Evolutionary conservation across 177 flowering plant genomes (phyloP).

Genomic region (Telopea speciosissima): DNA sequence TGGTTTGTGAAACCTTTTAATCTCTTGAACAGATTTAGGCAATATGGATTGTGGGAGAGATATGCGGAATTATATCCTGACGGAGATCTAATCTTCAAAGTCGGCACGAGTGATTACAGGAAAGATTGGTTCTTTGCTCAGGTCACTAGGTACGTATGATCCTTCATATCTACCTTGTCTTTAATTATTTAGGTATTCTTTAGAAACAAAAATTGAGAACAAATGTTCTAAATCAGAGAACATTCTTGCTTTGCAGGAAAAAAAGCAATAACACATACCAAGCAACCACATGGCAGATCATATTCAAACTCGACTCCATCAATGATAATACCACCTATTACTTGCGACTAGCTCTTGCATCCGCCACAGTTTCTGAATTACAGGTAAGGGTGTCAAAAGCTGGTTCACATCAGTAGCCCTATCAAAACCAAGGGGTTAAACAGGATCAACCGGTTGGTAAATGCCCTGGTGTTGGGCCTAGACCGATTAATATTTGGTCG

Average conservation of each 20-base stretch:
- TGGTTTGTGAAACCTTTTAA: no score
- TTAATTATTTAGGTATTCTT: no score
- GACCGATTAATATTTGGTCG: no score
- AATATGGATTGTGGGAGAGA: constrained; percentile 89
- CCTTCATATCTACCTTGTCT: no score
- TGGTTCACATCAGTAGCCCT: no score
- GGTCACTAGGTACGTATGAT: constrained; percentile 55
- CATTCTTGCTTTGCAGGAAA: constrained; percentile 30
- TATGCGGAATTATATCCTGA: constrained; percentile 62
- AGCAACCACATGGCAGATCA: constrained; percentile 65
- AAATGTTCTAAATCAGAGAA: background rate
- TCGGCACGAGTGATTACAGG: constrained; percentile 46
- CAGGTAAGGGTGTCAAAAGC: constrained; percentile 33
- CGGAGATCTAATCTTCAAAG: constrained; percentile 48
- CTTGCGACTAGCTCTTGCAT: constrained; percentile 62
- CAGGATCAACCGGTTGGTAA: no score
- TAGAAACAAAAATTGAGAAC: no score
- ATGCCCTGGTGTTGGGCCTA: no score
- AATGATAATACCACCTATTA: constrained; percentile 36
- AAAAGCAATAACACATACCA: constrained; percentile 30
- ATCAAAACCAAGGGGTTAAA: no score
- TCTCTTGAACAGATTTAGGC: constrained; percentile 50
- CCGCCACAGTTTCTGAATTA: constrained; percentile 56
- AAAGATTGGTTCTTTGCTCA: constrained; percentile 86
- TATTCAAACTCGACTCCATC: constrained; percentile 41